Percentiles rank a stretch among this genome's conserved stretches.
These are phyloP conservation scores for Cucumis cinereus DNA, from an alignment of 306 rosid species.

Conservation along the genomic window DNA sequence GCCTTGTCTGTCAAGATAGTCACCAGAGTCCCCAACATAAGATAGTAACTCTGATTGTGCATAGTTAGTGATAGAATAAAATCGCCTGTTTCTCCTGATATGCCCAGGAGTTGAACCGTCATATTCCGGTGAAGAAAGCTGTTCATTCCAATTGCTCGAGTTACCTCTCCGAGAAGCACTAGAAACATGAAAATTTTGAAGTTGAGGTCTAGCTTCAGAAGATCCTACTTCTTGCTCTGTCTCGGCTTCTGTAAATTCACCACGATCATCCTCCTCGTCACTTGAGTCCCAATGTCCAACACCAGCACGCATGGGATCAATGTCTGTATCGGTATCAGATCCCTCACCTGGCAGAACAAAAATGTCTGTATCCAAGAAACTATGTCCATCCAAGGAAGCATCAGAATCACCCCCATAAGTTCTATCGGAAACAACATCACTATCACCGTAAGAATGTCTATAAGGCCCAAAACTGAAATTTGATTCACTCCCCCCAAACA, in stretches of 20 bases:
- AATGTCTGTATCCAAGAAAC: slow-evolving; percentile 48
- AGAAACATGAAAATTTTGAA: slow-evolving; percentile 29
- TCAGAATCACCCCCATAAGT: slow-evolving; percentile 84
- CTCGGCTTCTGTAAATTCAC: slow-evolving; percentile 41
- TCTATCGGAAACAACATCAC: slow-evolving; percentile 53
- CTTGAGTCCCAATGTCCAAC: slow-evolving; percentile 54
- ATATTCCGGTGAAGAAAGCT: slow-evolving; percentile 28
- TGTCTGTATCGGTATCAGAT: slow-evolving; percentile 67
- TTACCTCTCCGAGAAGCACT: slow-evolving; percentile 25
- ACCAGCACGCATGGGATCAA: slow-evolving; percentile 93
- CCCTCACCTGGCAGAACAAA: slow-evolving; percentile 34
- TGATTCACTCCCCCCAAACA: slow-evolving; percentile 64
- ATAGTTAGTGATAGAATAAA: slow-evolving; percentile 16
- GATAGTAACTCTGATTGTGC: slow-evolving; percentile 26
- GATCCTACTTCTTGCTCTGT: slow-evolving; percentile 31
- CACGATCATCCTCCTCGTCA: slow-evolving; percentile 35
- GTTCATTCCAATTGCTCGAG: slow-evolving; percentile 25
- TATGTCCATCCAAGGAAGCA: slow-evolving; percentile 55
- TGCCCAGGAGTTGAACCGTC: slow-evolving; percentile 27
- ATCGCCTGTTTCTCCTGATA: slow-evolving; percentile 30
- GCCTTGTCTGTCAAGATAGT: slow-evolving; percentile 51
- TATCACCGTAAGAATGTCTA: slow-evolving; percentile 42
- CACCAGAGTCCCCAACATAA: slow-evolving; percentile 38
- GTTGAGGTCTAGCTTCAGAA: slow-evolving; percentile 24
- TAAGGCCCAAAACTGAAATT: slow-evolving; percentile 44